Evolutionary conservation across 768 basidiomycete species (phyloP), one percentile per base, ranked within the genome.

Genomic region (Boletus coccyginus): DNA sequence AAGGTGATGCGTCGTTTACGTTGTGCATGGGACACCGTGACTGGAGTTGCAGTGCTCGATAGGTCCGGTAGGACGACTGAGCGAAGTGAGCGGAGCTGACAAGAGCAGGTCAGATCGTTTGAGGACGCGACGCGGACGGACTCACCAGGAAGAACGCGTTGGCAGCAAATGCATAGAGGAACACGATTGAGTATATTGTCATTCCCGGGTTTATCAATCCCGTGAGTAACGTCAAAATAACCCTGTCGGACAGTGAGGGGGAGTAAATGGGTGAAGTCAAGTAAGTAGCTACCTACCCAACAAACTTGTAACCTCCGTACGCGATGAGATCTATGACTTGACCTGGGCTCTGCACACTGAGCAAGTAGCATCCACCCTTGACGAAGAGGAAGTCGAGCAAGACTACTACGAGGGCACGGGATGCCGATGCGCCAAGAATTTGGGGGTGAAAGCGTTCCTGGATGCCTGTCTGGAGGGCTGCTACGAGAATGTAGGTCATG

Each of bases 271-370:
- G 42, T 3, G 17, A 39, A 13, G 42, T 3, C 16, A 39, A 13
- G 16, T 50, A 16, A 7, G 7, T 12, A 7, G 33, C 5, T 4
- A 47, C 86, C 31, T 60, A 94, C 93, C 93, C 96, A 31, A 98
- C 92, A 64, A 99, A 98, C 68, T 99, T 98, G 75, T 98, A 98
- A 0, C 97, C 96, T 6, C 88, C 90, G 68, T 98, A 98, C 0
- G 95, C 91, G 32, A 97, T 74, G 46, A 98, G 73, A 66, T 97
- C 94, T 6, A 90, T 79, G 24, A 91, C 81, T 45, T 90, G 88
- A 27, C 76, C 78, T 9, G 78, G 73, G 4, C 86, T 87, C 57
- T 87, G 82, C 3, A 98, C 92, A 57, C 92, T 94, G 47, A 98
- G 82, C 48, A 98, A 76, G 73, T 98, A 99, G 67, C 93, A 97